Evolutionary conservation across 306 rosid species (phyloP), one percentile per base, ranked within the genome.

Genomic region (Pyrus communis): DNA sequence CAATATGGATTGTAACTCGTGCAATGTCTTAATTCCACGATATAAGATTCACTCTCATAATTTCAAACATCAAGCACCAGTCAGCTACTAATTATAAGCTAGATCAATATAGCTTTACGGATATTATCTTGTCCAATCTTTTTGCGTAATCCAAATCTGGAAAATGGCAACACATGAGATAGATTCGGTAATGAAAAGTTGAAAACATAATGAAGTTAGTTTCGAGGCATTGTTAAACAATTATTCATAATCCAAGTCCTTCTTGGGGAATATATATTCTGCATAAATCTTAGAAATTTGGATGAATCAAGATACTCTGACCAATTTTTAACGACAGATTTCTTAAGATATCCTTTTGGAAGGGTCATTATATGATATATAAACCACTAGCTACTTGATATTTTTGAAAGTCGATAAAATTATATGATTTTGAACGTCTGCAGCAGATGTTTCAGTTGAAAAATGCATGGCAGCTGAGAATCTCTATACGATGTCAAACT

Each of bases 361-460:
- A 64, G 67, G 67, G 1, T 27, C 67, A 27, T 51, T 18, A 15
- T 51, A 5, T 51, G 55, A 6, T 6, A 51, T 17, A 51, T 51
- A 15, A 51, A 51, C 55, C 8, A 59, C 64, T 23, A 58, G 30
- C 3, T 15, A 59, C 15, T 23, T 25, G 64, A 59, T 59, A 4
- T 59, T 17, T 55, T 22, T 4, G 14, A 11, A 1, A 23, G 64
- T 59, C 31, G 23, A 51, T 3, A 59, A 13, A 23, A 59, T 22
- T 13, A 59, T 10, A 11, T 22, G 64, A 59, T 59, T 59, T 59
- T 11, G 17, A 59, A 59, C 3, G 5, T 28, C 38, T 27, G 67
- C 21, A 61, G 67, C 19, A 61, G 38, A 81, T 84, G 74, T 84
- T 62, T 71, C 70, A 52, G 42, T 76, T 78, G 81, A 70, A 80